These are phyloP conservation scores for Hypoxylon fragiforme DNA, from an alignment of 495 filamentous ascomycete genomes.

Conservation along the genomic window DNA sequence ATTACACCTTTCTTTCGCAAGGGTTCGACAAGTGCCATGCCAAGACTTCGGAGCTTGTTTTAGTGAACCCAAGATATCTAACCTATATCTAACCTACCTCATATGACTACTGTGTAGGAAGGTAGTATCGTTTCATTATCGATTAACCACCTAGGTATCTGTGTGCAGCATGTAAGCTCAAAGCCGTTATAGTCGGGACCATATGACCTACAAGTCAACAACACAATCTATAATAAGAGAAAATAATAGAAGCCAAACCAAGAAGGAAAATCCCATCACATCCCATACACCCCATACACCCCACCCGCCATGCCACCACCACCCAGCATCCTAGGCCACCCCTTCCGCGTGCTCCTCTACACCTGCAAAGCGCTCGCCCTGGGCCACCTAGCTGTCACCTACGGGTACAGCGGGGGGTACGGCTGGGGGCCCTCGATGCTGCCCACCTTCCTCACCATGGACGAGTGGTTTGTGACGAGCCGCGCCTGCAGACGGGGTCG, in stretches of 20 bases:
- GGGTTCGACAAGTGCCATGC: not conserved
- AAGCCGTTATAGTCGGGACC: too few species aligned
- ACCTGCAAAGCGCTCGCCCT: conserved; percentile 52
- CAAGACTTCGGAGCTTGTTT: too few species aligned
- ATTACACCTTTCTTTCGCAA: not conserved
- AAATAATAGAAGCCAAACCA: too few species aligned
- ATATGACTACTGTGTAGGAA: too few species aligned
- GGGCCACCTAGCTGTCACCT: conserved; percentile 61
- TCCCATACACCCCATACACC: conserved; percentile 1
- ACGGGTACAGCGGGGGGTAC: conserved; percentile 55
- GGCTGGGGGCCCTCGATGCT: conserved; percentile 76
- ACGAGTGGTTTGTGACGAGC: conserved; percentile 70
- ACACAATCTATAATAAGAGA: not conserved
- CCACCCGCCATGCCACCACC: not conserved
- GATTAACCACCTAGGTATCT: too few species aligned
- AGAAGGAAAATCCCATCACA: too few species aligned
- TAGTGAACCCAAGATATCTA: too few species aligned
- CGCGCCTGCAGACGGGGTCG: conserved; percentile 67
- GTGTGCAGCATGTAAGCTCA: too few species aligned
- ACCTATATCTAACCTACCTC: too few species aligned
- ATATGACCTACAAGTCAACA: not conserved
- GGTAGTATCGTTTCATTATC: too few species aligned
- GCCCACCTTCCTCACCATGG: conserved; percentile 67
- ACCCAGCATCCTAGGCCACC: conserved; percentile 37
- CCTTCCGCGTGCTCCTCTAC: conserved; percentile 42